Evolutionary conservation across 345 rosid genomes (phyloP).

Genomic region (Corchorus olitorius): DNA sequence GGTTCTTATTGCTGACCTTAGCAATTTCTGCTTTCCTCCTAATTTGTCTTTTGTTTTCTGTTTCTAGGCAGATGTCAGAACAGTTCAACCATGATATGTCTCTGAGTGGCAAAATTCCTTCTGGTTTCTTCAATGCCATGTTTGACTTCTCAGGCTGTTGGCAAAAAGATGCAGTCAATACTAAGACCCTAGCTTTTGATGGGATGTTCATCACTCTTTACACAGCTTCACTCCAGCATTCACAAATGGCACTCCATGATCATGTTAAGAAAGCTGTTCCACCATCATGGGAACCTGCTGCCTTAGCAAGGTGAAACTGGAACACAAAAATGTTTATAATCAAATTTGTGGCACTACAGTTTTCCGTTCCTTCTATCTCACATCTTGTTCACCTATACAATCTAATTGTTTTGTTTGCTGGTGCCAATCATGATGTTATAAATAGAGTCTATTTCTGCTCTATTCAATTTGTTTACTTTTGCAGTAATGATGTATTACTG

Average conservation of each 20-base stretch:
- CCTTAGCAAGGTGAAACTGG: conserved; percentile 59
- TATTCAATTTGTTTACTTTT: neutral
- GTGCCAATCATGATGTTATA: too few relatives aligned
- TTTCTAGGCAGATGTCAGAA: conserved; percentile 76
- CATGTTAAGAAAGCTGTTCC: conserved; percentile 74
- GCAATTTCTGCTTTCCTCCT: neutral
- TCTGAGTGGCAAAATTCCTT: conserved; percentile 87
- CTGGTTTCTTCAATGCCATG: conserved; percentile 89
- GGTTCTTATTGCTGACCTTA: neutral
- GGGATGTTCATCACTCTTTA: conserved; percentile 73
- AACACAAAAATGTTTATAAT: neutral
- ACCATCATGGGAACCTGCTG: conserved; percentile 72
- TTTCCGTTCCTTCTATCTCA: too few relatives aligned
- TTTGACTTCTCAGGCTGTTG: conserved; percentile 87
- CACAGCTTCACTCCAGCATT: conserved; percentile 65
- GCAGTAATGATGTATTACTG: neutral
- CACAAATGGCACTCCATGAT: conserved; percentile 61
- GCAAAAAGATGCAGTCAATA: conserved; percentile 92
- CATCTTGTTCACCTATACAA: too few relatives aligned
- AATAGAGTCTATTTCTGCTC: neutral
- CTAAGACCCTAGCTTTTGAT: conserved; percentile 93
- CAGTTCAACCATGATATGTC: conserved; percentile 92
- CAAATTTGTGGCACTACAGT: too few relatives aligned
- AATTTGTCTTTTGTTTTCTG: conserved; percentile 11
- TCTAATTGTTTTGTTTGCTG: too few relatives aligned